Percentiles rank a stretch among this genome's conserved stretches.
phyloP scores from a whole-genome alignment of 352 stramenopile genomes.

The Pythium apleroticum region DNA sequence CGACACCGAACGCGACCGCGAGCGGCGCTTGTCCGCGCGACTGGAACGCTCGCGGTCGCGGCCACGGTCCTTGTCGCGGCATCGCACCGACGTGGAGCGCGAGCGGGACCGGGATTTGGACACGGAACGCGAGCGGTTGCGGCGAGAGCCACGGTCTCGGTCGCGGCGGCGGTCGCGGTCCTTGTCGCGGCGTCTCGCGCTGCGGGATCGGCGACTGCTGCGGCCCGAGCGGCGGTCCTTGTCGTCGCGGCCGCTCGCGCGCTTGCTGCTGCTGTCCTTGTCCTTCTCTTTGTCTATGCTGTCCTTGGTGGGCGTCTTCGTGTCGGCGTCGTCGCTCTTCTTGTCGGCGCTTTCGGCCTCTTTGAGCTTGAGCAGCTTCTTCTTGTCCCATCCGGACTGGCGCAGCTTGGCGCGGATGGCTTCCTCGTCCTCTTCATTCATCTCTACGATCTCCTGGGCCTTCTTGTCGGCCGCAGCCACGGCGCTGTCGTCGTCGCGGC shows the following conservation, averaged over 20 bases:
- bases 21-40: conserved; percentile 23
- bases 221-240: conserved; percentile 15
- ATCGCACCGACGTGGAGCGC: conserved; percentile 30
- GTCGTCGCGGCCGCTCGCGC: conserved; percentile 6
- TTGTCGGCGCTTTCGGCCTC: conserved; percentile 16
- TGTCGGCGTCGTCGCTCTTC: conserved; percentile 23
- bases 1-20: conserved; percentile 22
- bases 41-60: conserved; percentile 18
- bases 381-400: conserved; percentile 71
- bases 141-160: conserved; percentile 31
- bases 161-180: conserved; percentile 28
- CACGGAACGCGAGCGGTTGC: conserved; percentile 34
- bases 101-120: conserved; percentile 28
- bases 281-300: conserved; percentile 27
- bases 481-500: neutral
- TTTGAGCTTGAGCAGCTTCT: conserved; percentile 28
- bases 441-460: conserved; percentile 2
- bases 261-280: conserved; percentile 16
- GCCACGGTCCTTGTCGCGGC: conserved; percentile 18
- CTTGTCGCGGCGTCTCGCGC: conserved; percentile 21
- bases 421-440: conserved; percentile 54
- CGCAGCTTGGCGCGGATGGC: conserved; percentile 72
- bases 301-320: conserved; percentile 19
- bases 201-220: conserved; percentile 30
- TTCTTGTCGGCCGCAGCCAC: conserved; percentile 4